These are phyloP conservation scores for Trichocladium uniseriatum DNA, from an alignment of 495 filamentous ascomycete species.

Conservation along the genomic window DNA sequence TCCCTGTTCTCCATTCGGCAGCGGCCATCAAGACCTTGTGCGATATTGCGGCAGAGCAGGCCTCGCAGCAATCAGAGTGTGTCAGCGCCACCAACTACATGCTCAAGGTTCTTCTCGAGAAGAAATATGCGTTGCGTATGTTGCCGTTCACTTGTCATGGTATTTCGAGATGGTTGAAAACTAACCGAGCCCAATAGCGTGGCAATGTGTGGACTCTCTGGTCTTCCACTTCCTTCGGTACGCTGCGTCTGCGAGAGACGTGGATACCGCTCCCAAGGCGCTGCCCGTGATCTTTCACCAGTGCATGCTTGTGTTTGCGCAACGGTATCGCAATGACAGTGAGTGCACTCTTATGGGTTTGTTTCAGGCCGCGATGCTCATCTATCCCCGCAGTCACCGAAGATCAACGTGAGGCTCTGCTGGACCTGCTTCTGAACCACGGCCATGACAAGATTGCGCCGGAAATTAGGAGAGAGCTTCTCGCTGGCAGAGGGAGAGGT, in stretches of 20 bases:
- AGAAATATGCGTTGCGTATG: slow-evolving; percentile 84
- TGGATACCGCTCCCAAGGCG: slow-evolving; percentile 10
- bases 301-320: slow-evolving; percentile 74
- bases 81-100: slow-evolving; percentile 84
- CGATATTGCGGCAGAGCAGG: slow-evolving; percentile 85
- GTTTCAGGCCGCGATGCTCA: slow-evolving; percentile 2
- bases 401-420: slow-evolving; percentile 81
- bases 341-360: slow-evolving; percentile 35
- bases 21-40: slow-evolving; percentile 84
- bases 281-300: slow-evolving; percentile 81
- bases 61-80: slow-evolving; percentile 57
- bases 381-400: slow-evolving; percentile 18
- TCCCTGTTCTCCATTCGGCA: slow-evolving; percentile 87
- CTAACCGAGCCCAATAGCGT: slow-evolving; percentile 28
- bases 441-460: slow-evolving; percentile 86
- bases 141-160: neutral
- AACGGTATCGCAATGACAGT: slow-evolving; percentile 74
- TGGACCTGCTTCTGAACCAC: slow-evolving; percentile 78
- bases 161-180: neutral
- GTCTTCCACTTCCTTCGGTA: slow-evolving; percentile 97
- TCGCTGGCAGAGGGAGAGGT: slow-evolving; percentile 82
- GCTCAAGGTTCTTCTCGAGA: slow-evolving; percentile 85
- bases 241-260: slow-evolving; percentile 35
- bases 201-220: slow-evolving; percentile 85
- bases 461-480: slow-evolving; percentile 80